Percentiles rank a stretch among this genome's conserved stretches.
These are phyloP conservation scores for Hymenoscyphus fraxineus DNA, from an alignment of 2,329 filamentous ascomycete species.

Conservation along the genomic window DNA sequence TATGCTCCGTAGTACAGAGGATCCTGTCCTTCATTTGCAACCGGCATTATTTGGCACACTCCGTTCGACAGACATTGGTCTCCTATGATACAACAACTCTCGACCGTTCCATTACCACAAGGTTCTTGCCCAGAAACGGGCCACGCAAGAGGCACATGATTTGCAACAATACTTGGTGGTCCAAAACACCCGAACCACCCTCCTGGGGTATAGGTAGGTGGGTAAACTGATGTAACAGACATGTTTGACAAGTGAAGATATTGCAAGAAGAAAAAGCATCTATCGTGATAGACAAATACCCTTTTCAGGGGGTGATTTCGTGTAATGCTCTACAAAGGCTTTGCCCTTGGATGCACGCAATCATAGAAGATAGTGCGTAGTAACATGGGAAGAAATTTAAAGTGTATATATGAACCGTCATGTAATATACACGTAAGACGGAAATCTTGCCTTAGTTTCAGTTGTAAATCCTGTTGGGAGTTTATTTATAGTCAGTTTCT, in stretches of 20 bases:
- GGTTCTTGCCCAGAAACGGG: slow-evolving; percentile 2
- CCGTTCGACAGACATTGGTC: slow-evolving; percentile 3
- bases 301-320: no score
- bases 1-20: slow-evolving; percentile 4
- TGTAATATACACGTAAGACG: no score
- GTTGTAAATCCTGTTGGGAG: no score
- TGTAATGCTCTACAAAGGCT: no score
- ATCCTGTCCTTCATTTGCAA: neutral
- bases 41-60: neutral
- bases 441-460: no score
- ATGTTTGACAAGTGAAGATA: neutral
- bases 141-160: neutral
- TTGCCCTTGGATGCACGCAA: no score
- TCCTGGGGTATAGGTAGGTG: neutral
- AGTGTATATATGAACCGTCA: no score
- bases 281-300: no score
- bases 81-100: slow-evolving; percentile 5
- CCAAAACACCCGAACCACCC: slow-evolving; percentile 3
- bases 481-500: no score
- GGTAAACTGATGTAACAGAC: neutral
- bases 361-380: no score
- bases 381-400: no score
- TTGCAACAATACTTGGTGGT: neutral
- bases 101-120: slow-evolving; percentile 1
- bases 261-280: neutral